phyloP scores from a whole-genome alignment of 768 basidiomycete genomes.

The Hirschioporus abietinus region DNA sequence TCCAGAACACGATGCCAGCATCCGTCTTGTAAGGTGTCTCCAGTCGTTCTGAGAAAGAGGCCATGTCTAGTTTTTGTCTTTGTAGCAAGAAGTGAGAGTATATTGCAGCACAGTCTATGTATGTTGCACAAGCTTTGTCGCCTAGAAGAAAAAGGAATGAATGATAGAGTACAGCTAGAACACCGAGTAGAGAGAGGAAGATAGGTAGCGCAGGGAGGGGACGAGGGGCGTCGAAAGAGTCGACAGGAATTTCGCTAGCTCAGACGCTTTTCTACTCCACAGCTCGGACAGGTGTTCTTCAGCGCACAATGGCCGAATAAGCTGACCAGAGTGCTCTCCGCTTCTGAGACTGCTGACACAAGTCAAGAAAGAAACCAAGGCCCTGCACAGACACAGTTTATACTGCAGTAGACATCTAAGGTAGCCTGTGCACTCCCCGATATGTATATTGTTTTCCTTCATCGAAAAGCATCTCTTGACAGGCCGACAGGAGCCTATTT shows the following conservation, averaged over 20 bases:
- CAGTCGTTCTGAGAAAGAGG: background rate
- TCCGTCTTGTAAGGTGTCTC: background rate
- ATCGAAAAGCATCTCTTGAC: background rate
- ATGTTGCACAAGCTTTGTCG: background rate
- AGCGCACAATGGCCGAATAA: background rate
- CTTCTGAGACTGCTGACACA: background rate
- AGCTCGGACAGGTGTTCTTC: background rate
- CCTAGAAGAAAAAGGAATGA: background rate
- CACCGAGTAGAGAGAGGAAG: background rate
- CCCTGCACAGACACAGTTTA: background rate
- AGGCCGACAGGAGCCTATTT: background rate
- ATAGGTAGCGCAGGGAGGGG: background rate
- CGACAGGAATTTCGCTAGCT: background rate
- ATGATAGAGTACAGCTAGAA: background rate
- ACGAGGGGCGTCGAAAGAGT: background rate
- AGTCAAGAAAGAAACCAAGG: background rate
- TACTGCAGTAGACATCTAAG: background rate
- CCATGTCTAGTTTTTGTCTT: background rate
- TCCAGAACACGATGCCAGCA: background rate
- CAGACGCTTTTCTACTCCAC: background rate
- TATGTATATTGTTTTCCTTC: background rate
- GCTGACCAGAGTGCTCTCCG: background rate
- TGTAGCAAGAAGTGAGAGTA: background rate
- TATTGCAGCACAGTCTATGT: background rate
- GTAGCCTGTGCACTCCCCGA: background rate